phyloP scores from a whole-genome alignment of 257 asterid genomes.

The Schizonepeta tenuifolia region DNA sequence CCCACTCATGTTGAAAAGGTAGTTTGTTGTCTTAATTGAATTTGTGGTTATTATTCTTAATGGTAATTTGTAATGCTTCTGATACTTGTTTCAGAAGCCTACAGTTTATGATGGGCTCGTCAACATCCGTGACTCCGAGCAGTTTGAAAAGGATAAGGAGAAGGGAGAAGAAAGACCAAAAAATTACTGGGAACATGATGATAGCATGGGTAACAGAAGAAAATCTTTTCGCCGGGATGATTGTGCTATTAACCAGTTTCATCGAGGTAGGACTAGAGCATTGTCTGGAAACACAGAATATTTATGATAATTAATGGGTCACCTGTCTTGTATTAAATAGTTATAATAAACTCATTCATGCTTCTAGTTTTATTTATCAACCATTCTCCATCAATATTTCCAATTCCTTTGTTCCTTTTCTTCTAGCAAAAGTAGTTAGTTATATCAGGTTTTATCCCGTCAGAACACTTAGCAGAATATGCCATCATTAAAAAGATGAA shows the following conservation, averaged over 20 bases:
- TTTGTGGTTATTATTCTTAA: slow-evolving; percentile 21
- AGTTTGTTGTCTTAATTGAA: slow-evolving; percentile 36
- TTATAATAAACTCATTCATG: slow-evolving; percentile 20
- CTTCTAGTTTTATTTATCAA: slow-evolving; percentile 27
- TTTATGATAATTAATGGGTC: slow-evolving; percentile 23
- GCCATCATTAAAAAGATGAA: slow-evolving; percentile 8
- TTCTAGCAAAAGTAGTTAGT: slow-evolving; percentile 11
- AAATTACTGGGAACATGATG: slow-evolving; percentile 58
- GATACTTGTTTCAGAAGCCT: slow-evolving; percentile 56
- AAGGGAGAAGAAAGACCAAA: slow-evolving; percentile 52
- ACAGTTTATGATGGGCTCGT: slow-evolving; percentile 47
- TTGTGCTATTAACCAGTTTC: slow-evolving; percentile 51
- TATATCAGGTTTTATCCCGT: slow-evolving; percentile 7
- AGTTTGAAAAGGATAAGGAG: slow-evolving; percentile 52
- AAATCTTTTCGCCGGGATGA: slow-evolving; percentile 57
- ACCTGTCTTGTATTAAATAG: slow-evolving; percentile 20
- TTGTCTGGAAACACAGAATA: neutral
- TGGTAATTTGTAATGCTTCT: slow-evolving; percentile 30
- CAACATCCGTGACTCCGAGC: slow-evolving; percentile 54
- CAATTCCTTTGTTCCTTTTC: neutral
- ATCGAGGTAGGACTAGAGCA: slow-evolving; percentile 54
- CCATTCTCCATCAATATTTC: slow-evolving; percentile 18
- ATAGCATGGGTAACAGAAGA: slow-evolving; percentile 44
- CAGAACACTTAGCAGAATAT: neutral
- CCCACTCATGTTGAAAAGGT: slow-evolving; percentile 69